These are phyloP conservation scores for Brassica carinata DNA, from an alignment of 345 rosid species.

Conservation along the genomic window DNA sequence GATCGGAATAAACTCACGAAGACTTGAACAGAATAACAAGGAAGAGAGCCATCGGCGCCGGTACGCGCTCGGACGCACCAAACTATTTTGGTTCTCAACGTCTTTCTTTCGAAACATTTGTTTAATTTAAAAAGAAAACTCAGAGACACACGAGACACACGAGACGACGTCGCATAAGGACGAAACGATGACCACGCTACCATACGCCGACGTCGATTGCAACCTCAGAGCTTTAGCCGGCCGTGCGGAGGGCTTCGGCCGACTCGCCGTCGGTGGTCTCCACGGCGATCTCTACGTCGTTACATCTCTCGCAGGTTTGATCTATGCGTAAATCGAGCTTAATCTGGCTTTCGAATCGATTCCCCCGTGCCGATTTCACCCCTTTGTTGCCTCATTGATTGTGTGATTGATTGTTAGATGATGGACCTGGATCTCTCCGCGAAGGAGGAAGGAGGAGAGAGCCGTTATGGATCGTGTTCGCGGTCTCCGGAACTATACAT, in stretches of 20 bases:
- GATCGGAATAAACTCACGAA: too few relatives aligned
- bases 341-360: background rate
- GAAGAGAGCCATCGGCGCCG: too few relatives aligned
- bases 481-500: constrained; percentile 73
- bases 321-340: background rate
- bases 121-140: background rate
- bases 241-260: constrained; percentile 82
- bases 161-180: constrained; percentile 26
- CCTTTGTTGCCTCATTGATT: background rate
- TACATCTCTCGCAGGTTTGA: constrained; percentile 69
- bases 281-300: constrained; percentile 63
- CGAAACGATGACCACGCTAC: constrained; percentile 49
- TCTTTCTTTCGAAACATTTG: too few relatives aligned
- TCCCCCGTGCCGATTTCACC: background rate
- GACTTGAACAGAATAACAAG: too few relatives aligned
- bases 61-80: too few relatives aligned
- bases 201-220: constrained; percentile 65
- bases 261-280: constrained; percentile 66
- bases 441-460: constrained; percentile 74
- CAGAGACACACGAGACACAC: background rate
- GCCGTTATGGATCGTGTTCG: constrained; percentile 86
- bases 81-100: too few relatives aligned
- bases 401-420: constrained; percentile 22
- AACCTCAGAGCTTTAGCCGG: constrained; percentile 61
- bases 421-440: constrained; percentile 83